Conservation (phyloP, 805 yeast genomes). For the Spathaspora boniae region DNA sequence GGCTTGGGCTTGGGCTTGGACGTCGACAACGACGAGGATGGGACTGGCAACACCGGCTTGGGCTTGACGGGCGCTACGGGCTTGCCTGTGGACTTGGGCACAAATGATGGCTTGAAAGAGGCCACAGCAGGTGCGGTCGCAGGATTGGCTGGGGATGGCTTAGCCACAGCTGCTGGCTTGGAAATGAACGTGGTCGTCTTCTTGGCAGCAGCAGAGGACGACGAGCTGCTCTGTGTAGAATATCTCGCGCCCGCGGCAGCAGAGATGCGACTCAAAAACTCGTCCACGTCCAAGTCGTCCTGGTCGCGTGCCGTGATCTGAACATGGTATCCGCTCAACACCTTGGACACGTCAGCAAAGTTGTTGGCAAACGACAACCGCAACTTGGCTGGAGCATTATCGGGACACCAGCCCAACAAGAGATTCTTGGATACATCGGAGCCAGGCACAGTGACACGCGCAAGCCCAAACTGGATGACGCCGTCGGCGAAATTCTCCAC, state of each 20-base stretch:
- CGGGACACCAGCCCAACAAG: constrained; percentile 96
- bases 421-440: constrained; percentile 83
- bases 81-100: constrained; percentile 38
- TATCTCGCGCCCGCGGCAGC: constrained; percentile 97
- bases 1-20: constrained; percentile 16
- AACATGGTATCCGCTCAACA: constrained; percentile 83
- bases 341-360: constrained; percentile 69
- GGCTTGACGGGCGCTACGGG: constrained; percentile 34
- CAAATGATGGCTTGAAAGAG: constrained; percentile 25
- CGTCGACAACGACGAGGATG: constrained; percentile 13
- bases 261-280: constrained; percentile 69
- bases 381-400: constrained; percentile 79
- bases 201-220: constrained; percentile 13
- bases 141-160: constrained; percentile 26
- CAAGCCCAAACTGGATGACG: constrained; percentile 84
- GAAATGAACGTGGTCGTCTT: constrained; percentile 16
- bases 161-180: constrained; percentile 22
- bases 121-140: too few relatives aligned
- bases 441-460: constrained; percentile 86
- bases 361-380: constrained; percentile 75
- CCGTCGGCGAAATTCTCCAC: constrained; percentile 81
- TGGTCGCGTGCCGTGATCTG: constrained; percentile 95
- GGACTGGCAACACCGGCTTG: constrained; percentile 23
- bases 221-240: constrained; percentile 34
- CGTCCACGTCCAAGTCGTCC: constrained; percentile 82